Evolutionary conservation across 495 filamentous ascomycete genomes (phyloP).

Genomic region (Thermochaetoides thermophila): DNA sequence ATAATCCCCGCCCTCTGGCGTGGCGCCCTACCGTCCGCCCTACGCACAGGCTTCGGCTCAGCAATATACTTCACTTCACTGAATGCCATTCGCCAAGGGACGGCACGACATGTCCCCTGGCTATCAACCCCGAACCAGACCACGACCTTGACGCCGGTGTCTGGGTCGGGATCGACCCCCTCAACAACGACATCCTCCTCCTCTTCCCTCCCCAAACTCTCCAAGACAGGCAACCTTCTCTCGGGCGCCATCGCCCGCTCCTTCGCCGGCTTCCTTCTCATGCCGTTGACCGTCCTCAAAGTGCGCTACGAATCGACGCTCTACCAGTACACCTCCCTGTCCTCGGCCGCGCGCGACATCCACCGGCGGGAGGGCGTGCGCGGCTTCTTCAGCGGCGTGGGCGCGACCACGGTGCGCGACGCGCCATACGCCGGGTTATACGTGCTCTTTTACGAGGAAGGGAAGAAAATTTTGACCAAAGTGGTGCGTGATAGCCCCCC

Average conservation of each 20-base stretch:
- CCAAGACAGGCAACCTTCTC: constrained; percentile 68
- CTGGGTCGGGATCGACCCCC: too few species aligned
- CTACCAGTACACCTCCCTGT: constrained; percentile 72
- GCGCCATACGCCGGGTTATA: constrained; percentile 93
- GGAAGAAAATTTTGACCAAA: constrained; percentile 50
- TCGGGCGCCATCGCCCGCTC: constrained; percentile 75
- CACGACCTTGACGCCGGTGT: neutral
- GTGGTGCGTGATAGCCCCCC: constrained; percentile 10
- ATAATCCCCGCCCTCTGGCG: constrained; percentile 72
- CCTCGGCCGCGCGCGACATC: constrained; percentile 60
- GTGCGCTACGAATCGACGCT: constrained; percentile 82
- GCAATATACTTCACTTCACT: constrained; percentile 89
- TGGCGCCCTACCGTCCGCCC: constrained; percentile 76
- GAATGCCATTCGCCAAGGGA: constrained; percentile 61
- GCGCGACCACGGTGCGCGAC: constrained; percentile 83
- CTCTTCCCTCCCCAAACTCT: constrained; percentile 69
- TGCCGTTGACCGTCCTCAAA: constrained; percentile 94
- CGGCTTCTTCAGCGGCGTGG: constrained; percentile 87
- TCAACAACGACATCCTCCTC: constrained; percentile 31
- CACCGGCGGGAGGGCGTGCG: constrained; percentile 53
- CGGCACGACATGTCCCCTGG: constrained; percentile 36
- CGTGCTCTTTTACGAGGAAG: constrained; percentile 84
- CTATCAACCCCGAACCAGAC: neutral
- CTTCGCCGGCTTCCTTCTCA: constrained; percentile 76
- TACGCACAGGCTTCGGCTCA: constrained; percentile 84